Percentiles rank a stretch among this genome's conserved stretches.
Conservation (phyloP, 2,329 filamentous ascomycete species). For the Fusarium zealandicum region DNA sequence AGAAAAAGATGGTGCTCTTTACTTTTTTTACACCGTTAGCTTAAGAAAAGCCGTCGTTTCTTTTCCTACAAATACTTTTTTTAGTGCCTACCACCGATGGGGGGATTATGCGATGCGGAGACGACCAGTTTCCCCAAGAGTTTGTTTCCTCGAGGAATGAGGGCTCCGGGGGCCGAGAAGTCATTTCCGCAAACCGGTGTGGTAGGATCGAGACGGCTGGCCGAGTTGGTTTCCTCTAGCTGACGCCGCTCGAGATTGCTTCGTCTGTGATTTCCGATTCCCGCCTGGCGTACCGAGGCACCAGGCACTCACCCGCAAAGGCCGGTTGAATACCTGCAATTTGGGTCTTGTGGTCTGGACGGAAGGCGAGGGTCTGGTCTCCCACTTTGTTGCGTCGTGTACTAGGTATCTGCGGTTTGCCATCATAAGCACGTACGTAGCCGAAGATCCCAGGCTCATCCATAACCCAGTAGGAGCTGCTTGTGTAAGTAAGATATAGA, state of each 20-base stretch:
- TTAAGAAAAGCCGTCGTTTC: too few species aligned
- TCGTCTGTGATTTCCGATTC: conserved; percentile 10
- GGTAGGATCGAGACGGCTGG: background rate
- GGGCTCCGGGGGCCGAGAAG: too few species aligned
- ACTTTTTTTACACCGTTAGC: too few species aligned
- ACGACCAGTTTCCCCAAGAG: background rate
- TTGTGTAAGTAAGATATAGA: background rate
- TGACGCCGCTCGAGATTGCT: background rate
- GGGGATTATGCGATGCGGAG: background rate
- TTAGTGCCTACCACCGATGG: too few species aligned
- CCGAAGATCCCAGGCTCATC: too few species aligned
- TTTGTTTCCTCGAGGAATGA: conserved; percentile 13
- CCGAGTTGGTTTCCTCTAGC: background rate
- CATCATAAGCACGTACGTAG: background rate
- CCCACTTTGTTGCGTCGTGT: background rate
- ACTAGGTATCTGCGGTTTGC: background rate
- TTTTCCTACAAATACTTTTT: too few species aligned
- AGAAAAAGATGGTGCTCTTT: too few species aligned
- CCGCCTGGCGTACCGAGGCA: background rate
- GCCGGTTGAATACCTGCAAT: background rate
- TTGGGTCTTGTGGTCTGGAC: background rate
- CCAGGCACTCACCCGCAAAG: conserved; percentile 10
- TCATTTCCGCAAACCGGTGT: background rate
- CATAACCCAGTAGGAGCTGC: background rate
- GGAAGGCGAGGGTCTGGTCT: background rate